Evolutionary conservation across 192 early-diverging fungal genomes (phyloP), one percentile per base, ranked within the genome.

Genomic region (Backusella sp.): DNA sequence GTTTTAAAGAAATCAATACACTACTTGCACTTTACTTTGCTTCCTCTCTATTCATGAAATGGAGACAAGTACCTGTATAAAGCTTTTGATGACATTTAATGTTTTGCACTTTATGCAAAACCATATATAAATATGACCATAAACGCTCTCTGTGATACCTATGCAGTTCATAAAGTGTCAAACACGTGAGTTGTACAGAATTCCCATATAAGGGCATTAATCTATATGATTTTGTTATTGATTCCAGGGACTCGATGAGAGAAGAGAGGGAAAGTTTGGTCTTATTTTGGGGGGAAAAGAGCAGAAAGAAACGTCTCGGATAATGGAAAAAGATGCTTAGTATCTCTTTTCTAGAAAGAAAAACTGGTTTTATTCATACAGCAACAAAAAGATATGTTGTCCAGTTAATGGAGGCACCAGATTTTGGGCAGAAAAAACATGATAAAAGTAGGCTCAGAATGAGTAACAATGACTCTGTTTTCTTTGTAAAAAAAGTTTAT

Each of bases 81-180:
- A 49, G 3, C 17, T 49, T 19, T 49, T 49, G 46, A 6, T 49
- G 46, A 49, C 46, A 49, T 49, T 49, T 49, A 49, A 49, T 15
- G 14, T 49, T 49, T 49, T 49, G 46, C 19, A 56, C 53, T 56
- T 56, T 23, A 56, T 56, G 53, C 53, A 56, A 56, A 23, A 21
- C 21, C 17, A 49, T 9, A 56, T 56, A 56, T 6, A 23, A 56
- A 23, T 56, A 56, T 56, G 21, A 26, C 53, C 21, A 56, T 56
- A 56, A 23, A 56, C 19, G 53, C 21, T 56, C 21, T 56, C 53
- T 56, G 53, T 56, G 53, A 56, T 56, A 56, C 53, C 53, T 56
- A 49, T 56, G 53, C 53, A 56, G 8, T 59, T 59, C 23, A 26
- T 59, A 59, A 59, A 59, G 53, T 59, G 53, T 59, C 53, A 59